These are phyloP conservation scores for Penicillium arizonense DNA, from an alignment of 495 filamentous ascomycete species.

Conservation along the genomic window DNA sequence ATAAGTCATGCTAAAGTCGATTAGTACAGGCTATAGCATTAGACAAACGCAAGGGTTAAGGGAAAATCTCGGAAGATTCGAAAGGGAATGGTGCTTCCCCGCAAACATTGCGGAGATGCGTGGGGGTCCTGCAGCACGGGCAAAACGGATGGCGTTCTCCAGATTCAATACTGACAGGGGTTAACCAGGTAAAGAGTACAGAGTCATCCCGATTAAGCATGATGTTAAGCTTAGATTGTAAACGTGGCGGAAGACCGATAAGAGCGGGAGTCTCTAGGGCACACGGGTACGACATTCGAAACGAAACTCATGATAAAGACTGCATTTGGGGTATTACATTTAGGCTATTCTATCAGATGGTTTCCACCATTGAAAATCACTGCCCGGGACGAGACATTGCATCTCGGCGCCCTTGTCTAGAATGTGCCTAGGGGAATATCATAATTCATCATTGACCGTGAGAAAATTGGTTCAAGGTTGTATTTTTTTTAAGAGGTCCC, in stretches of 20 bases:
- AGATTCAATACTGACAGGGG: neutral
- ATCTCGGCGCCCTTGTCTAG: neutral
- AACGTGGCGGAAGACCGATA: neutral
- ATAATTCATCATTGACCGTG: conserved; percentile 14
- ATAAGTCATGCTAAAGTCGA: neutral
- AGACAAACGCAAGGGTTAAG: neutral
- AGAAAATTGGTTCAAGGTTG: conserved; percentile 4
- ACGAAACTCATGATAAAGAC: conserved; percentile 1
- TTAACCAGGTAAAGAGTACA: neutral
- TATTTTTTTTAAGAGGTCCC: conserved; percentile 4
- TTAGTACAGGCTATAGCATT: conserved; percentile 13
- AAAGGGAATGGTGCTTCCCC: conserved; percentile 7
- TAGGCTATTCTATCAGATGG: neutral
- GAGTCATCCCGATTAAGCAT: neutral
- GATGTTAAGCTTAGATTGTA: neutral
- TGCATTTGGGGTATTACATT: conserved; percentile 4
- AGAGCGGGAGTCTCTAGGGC: too few relatives aligned
- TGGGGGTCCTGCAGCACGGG: conserved; percentile 10
- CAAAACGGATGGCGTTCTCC: neutral
- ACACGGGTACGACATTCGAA: neutral
- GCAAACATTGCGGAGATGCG: conserved; percentile 13
- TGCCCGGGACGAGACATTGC: too few relatives aligned
- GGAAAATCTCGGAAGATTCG: neutral
- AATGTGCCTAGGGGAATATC: neutral
- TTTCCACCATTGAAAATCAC: too few relatives aligned